Evolutionary conservation across 805 yeast genomes (phyloP).

Genomic region (Grigorovia transvaalensis): DNA sequence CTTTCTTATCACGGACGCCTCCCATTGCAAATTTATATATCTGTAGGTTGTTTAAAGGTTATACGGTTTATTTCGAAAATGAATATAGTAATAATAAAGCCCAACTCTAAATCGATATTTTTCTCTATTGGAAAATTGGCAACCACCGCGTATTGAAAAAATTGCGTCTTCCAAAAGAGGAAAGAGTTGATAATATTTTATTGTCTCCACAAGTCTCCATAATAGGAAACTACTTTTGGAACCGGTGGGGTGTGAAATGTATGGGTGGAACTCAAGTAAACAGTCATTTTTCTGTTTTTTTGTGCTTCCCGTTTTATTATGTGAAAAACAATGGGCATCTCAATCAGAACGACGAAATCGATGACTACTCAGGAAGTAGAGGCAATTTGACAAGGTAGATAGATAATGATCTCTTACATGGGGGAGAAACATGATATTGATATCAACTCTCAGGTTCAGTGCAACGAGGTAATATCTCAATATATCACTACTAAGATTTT

Average conservation of each 20-base stretch:
- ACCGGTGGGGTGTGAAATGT: background rate
- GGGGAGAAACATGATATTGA: background rate
- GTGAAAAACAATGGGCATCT: background rate
- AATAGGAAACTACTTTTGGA: background rate
- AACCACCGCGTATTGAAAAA: no score
- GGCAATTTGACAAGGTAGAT: background rate
- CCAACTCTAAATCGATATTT: background rate
- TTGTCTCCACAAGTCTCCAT: background rate
- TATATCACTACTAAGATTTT: background rate
- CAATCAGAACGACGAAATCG: background rate
- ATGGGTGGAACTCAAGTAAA: background rate
- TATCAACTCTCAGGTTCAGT: background rate
- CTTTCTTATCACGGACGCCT: constrained; percentile 97
- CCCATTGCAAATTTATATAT: constrained; percentile 90
- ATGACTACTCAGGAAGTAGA: no score
- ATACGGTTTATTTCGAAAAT: background rate
- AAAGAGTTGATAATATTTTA: no score
- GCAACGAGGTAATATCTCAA: background rate
- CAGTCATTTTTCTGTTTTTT: no score
- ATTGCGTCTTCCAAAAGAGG: no score
- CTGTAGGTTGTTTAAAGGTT: constrained; percentile 79
- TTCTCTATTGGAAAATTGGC: background rate
- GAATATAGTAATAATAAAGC: no score
- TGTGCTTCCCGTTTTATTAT: no score
- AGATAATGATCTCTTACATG: background rate